phyloP scores from a whole-genome alignment of 371 early-diverging fungal genomes.

The Rhizopus delemar region DNA sequence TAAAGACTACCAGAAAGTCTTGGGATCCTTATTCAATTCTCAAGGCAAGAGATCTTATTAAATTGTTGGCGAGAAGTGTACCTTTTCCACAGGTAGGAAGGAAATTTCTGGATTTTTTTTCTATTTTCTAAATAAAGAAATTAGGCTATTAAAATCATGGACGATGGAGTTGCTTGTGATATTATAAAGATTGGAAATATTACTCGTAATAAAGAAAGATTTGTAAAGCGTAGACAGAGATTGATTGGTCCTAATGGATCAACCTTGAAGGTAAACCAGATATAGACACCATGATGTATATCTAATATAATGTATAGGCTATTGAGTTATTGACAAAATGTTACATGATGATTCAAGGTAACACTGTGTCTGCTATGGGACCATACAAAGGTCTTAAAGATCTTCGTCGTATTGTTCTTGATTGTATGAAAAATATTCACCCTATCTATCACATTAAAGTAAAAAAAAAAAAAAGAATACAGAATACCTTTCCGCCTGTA shows the following conservation, averaged over 20 bases:
- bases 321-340: conserved; percentile 96
- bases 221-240: conserved; percentile 97
- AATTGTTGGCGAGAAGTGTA: conserved; percentile 94
- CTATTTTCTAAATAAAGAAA: neutral
- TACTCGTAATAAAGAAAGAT: conserved; percentile 94
- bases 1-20: conserved; percentile 96
- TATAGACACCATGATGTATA: neutral
- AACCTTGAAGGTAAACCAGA: conserved; percentile 76
- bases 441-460: conserved; percentile 99
- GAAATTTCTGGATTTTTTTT: neutral
- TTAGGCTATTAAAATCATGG: conserved; percentile 86
- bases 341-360: conserved; percentile 97
- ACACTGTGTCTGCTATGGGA: conserved; percentile 97
- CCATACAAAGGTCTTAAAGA: conserved; percentile 90
- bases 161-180: conserved; percentile 94
- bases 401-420: conserved; percentile 88
- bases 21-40: conserved; percentile 97
- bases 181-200: conserved; percentile 97
- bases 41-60: conserved; percentile 96
- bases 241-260: conserved; percentile 97
- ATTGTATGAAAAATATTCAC: conserved; percentile 99
- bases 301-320: conserved; percentile 53
- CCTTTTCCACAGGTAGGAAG: conserved; percentile 85
- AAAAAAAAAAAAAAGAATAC: conserved; percentile 9
- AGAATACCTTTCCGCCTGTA: neutral